Conservation (phyloP, 768 basidiomycete genomes). For the Tephrocybe sp. region DNA sequence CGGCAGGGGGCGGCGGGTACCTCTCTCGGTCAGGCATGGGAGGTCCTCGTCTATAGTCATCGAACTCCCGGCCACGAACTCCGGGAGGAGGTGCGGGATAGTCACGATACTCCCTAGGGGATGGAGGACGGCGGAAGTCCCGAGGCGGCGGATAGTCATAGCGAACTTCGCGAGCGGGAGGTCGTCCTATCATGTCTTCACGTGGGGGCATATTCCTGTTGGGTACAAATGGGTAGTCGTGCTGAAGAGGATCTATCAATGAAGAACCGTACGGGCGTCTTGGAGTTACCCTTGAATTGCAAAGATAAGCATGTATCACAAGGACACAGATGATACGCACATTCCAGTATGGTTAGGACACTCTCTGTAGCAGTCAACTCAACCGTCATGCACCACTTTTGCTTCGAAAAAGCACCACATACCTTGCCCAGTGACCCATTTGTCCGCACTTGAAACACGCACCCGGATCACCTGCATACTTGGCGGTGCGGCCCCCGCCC, state of each 20-base stretch:
- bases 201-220: constrained; percentile 44
- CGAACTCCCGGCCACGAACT: constrained; percentile 63
- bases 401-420: constrained; percentile 23
- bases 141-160: constrained; percentile 63
- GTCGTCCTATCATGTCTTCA: constrained; percentile 54
- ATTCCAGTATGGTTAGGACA: constrained; percentile 59
- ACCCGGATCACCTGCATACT: constrained; percentile 82
- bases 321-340: constrained; percentile 38
- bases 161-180: constrained; percentile 55
- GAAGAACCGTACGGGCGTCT: constrained; percentile 51
- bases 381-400: too few relatives aligned
- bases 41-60: constrained; percentile 63
- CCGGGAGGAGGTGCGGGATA: constrained; percentile 49
- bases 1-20: constrained; percentile 50
- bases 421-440: constrained; percentile 90
- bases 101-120: constrained; percentile 70
- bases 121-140: constrained; percentile 61
- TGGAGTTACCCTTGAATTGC: constrained; percentile 26
- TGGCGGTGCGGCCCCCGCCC: constrained; percentile 79
- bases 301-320: constrained; percentile 1
- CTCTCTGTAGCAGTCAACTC: too few relatives aligned
- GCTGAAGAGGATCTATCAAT: constrained; percentile 59
- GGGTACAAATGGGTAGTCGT: constrained; percentile 49
- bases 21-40: constrained; percentile 48
- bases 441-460: constrained; percentile 89